Evolutionary conservation across 202 grass and related monocot genomes (phyloP), one percentile per base, ranked within the genome.

Genomic region (Hordeum pubiflorum): DNA sequence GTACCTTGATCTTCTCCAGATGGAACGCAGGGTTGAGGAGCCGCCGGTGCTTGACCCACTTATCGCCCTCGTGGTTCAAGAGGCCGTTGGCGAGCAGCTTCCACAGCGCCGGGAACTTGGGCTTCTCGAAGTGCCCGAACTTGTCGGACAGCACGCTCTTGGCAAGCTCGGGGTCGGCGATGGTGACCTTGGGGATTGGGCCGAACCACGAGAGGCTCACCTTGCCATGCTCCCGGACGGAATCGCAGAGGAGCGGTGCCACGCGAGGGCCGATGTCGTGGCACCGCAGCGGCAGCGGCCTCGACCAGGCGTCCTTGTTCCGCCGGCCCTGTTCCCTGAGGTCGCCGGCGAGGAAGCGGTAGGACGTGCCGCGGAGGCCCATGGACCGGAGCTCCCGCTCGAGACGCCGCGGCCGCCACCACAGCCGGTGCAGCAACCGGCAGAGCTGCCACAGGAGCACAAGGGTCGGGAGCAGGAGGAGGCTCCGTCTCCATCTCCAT

Each of bases 101-200:
- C 66, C 66, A 70, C 21, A 70, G 11, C 23, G 66, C 66, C 66
- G 66, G 66, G 66, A 70, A 70, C 66, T 26, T 70, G 38, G 66
- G 66, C 66, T 70, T 70, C 66, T 70, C 66, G 21, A 70, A 44
- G 66, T 70, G 38, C 38, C 66, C 66, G 12, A 22, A 70, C 66
- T 70, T 70, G 66, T 70, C 23, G 66, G 38, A 44, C 12, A 70
- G 21, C 66, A 70, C 66, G 38, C 23, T 13, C 11, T 44, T 70
- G 3, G 21, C 34, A 36, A 68, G 64, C 20, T 44, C 37, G 24
- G 69, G 41, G 69, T 72, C 69, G 23, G 41, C 23, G 69, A 72
- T 72, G 41, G 41, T 29, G 18, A 72, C 23, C 41, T 72, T 72
- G 22, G 23, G 40, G 7, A 48, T 72, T 0, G 69, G 69, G 7